Conservation (phyloP, 2,329 filamentous ascomycete genomes). For the Rhynchosporium secalis region DNA sequence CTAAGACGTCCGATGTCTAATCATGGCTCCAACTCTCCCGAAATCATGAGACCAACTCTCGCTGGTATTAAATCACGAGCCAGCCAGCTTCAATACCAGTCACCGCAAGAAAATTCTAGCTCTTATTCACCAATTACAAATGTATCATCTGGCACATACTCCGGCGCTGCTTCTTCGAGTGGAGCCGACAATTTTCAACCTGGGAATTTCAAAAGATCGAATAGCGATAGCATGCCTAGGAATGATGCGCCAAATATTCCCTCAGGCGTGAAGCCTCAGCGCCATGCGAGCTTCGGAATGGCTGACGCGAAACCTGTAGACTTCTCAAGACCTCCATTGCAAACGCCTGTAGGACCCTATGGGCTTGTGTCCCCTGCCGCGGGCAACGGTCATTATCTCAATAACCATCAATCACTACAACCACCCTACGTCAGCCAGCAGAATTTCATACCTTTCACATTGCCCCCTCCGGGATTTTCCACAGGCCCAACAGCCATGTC, state of each 20-base stretch:
- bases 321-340: slow-evolving; percentile 48
- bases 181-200: slow-evolving; percentile 32
- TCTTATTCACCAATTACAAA: slow-evolving; percentile 38
- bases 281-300: slow-evolving; percentile 39
- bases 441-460: slow-evolving; percentile 61
- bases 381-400: slow-evolving; percentile 45
- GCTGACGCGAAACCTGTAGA: slow-evolving; percentile 39
- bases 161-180: slow-evolving; percentile 32
- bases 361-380: slow-evolving; percentile 55
- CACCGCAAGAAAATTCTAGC: slow-evolving; percentile 36
- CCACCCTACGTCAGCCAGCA: slow-evolving; percentile 57
- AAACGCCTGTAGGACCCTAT: slow-evolving; percentile 51
- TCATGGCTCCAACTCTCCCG: slow-evolving; percentile 37
- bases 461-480: slow-evolving; percentile 61
- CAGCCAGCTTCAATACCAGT: slow-evolving; percentile 37
- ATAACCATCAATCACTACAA: slow-evolving; percentile 48
- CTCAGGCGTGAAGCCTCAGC: slow-evolving; percentile 28
- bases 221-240: slow-evolving; percentile 35
- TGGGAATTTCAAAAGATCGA: slow-evolving; percentile 36
- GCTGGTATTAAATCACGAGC: slow-evolving; percentile 33
- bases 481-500: slow-evolving; percentile 41
- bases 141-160: slow-evolving; percentile 36
- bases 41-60: slow-evolving; percentile 35
- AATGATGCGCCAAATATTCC: slow-evolving; percentile 29
- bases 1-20: slow-evolving; percentile 28